Conservation (phyloP, 2,329 filamentous ascomycete species). For the Albifimbria verrucaria region DNA sequence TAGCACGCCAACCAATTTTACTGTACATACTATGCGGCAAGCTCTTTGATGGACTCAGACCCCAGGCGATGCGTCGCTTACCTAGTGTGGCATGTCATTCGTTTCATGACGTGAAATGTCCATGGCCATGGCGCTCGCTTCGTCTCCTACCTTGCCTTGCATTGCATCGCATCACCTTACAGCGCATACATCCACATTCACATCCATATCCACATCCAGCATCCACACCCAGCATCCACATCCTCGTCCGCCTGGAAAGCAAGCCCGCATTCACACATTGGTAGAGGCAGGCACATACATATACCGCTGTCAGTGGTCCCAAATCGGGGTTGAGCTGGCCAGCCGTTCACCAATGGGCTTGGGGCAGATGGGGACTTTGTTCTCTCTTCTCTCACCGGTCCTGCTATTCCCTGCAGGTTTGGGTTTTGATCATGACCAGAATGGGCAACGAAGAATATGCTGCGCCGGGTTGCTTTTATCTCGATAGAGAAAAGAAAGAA, state of each 20-base stretch:
- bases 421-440: neutral
- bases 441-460: no score
- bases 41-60: neutral
- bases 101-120: neutral
- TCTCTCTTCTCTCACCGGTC: constrained; percentile 2
- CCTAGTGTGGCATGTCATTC: neutral
- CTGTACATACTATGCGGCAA: neutral
- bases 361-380: neutral
- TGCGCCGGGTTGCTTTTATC: neutral
- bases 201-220: neutral
- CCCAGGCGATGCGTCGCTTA: neutral
- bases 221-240: no score
- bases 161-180: neutral
- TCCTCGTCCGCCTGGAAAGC: neutral
- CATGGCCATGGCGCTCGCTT: neutral
- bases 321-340: neutral
- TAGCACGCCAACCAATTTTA: no score
- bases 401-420: neutral
- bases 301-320: neutral
- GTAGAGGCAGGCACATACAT: neutral
- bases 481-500: neutral
- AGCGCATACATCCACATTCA: no score
- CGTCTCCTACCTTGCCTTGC: neutral
- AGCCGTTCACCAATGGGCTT: neutral
- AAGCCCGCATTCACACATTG: neutral